These are phyloP conservation scores for Exophiala sp. DNA, from an alignment of 2,329 filamentous ascomycete genomes.

Conservation along the genomic window DNA sequence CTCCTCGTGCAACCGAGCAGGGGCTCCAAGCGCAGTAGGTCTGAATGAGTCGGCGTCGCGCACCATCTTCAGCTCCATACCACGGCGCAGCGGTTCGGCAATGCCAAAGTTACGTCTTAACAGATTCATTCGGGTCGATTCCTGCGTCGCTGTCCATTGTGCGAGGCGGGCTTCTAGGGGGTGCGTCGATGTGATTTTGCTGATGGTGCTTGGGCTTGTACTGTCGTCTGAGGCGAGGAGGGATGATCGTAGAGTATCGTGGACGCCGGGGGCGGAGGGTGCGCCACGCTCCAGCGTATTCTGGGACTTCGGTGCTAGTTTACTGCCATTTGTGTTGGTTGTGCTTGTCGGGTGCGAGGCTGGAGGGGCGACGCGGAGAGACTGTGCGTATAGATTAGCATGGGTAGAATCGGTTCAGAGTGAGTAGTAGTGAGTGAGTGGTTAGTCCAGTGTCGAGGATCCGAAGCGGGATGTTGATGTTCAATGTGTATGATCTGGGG, in stretches of 20 bases:
- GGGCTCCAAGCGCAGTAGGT: slow-evolving; percentile 58
- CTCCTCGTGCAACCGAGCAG: slow-evolving; percentile 68
- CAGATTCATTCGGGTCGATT: slow-evolving; percentile 77
- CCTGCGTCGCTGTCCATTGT: slow-evolving; percentile 85
- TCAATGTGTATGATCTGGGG: not conserved
- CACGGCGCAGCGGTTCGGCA: slow-evolving; percentile 82
- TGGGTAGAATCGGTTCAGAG: not conserved
- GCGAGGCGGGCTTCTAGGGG: slow-evolving; percentile 86
- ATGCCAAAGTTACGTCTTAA: slow-evolving; percentile 84
- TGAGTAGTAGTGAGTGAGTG: not conserved
- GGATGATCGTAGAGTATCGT: slow-evolving; percentile 84
- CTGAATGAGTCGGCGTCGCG: slow-evolving; percentile 68
- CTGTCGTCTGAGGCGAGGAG: slow-evolving; percentile 40
- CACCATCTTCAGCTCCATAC: slow-evolving; percentile 92
- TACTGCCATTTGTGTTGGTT: slow-evolving; percentile 55
- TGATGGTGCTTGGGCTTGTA: slow-evolving; percentile 10
- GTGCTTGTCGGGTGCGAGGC: slow-evolving; percentile 60
- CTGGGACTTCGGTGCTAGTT: slow-evolving; percentile 32
- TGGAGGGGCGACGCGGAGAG: slow-evolving; percentile 81
- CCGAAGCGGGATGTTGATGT: too few species aligned
- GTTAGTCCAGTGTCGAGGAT: too few species aligned
- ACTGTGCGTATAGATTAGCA: slow-evolving; percentile 45
- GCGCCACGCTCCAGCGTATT: slow-evolving; percentile 53
- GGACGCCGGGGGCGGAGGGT: slow-evolving; percentile 85
- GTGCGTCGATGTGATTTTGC: slow-evolving; percentile 57